Conservation (phyloP, 768 basidiomycete genomes). For the Dictyophora rubrovolvata region DNA sequence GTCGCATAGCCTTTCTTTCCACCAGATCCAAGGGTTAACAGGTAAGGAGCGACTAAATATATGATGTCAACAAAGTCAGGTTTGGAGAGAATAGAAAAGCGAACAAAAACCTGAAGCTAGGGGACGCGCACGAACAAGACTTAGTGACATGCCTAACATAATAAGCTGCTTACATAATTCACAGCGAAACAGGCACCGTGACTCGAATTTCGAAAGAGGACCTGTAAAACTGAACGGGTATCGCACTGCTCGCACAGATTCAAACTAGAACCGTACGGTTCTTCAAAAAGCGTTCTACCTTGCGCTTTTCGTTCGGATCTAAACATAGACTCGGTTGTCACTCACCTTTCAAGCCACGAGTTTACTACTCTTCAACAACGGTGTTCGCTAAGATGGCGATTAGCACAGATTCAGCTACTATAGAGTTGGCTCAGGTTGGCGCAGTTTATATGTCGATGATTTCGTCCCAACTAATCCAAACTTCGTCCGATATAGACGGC, state of each 20-base stretch:
- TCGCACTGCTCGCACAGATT: not conserved
- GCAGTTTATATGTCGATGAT: not conserved
- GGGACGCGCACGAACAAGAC: not conserved
- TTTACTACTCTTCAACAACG: not conserved
- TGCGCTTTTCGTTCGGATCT: not conserved
- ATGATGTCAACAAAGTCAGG: no score
- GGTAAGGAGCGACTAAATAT: not conserved
- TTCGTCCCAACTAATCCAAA: not conserved
- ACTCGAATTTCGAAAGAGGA: not conserved
- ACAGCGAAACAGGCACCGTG: not conserved
- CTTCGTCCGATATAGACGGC: slow-evolving; percentile 50
- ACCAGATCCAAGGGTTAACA: not conserved
- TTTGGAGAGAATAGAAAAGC: not conserved
- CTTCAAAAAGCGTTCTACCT: not conserved
- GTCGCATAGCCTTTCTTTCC: slow-evolving; percentile 4
- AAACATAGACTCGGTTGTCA: not conserved
- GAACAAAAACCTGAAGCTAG: not conserved
- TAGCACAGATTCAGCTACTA: slow-evolving; percentile 9
- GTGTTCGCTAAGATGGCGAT: not conserved
- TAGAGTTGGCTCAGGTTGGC: slow-evolving; percentile 24
- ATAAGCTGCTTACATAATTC: not conserved
- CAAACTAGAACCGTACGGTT: not conserved
- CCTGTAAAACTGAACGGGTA: not conserved
- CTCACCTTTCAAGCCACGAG: not conserved
- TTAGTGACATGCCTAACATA: not conserved